phyloP scores from a whole-genome alignment of 306 rosid genomes.

The Fagus sylvatica region DNA sequence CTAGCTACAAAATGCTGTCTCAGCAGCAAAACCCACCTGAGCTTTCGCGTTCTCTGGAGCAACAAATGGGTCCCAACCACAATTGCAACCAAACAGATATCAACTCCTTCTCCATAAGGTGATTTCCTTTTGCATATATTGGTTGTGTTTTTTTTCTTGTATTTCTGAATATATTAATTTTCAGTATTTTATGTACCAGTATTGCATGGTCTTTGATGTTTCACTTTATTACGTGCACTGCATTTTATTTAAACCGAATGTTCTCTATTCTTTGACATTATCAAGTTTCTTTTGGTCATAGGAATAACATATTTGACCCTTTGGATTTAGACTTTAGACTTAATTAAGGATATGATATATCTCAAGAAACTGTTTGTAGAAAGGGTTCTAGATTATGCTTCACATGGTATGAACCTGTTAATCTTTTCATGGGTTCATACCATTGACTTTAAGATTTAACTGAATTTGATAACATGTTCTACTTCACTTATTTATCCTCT shows the following conservation, averaged over 20 bases:
- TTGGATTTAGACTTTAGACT: background rate
- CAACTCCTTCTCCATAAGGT: slow-evolving; percentile 59
- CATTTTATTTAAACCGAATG: background rate
- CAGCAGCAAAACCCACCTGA: slow-evolving; percentile 39
- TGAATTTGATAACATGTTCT: background rate
- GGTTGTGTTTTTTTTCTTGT: background rate
- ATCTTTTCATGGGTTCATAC: background rate
- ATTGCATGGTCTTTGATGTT: slow-evolving; percentile 35
- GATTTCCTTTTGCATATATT: background rate
- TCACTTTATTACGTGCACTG: slow-evolving; percentile 13
- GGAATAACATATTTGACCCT: background rate
- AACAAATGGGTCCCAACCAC: slow-evolving; percentile 20
- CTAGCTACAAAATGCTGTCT: slow-evolving; percentile 25
- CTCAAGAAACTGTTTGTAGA: background rate
- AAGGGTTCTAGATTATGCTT: slow-evolving; percentile 6
- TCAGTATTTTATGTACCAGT: slow-evolving; percentile 7
- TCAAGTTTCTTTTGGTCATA: background rate
- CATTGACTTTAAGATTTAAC: background rate
- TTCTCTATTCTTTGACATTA: background rate
- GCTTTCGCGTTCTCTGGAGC: slow-evolving; percentile 37
- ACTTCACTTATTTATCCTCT: background rate
- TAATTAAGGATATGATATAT: background rate
- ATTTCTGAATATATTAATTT: background rate
- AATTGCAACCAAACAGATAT: slow-evolving; percentile 23
- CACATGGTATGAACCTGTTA: background rate